These are phyloP conservation scores for Cytospora piceae DNA, from an alignment of 2,329 filamentous ascomycete genomes.

Conservation along the genomic window DNA sequence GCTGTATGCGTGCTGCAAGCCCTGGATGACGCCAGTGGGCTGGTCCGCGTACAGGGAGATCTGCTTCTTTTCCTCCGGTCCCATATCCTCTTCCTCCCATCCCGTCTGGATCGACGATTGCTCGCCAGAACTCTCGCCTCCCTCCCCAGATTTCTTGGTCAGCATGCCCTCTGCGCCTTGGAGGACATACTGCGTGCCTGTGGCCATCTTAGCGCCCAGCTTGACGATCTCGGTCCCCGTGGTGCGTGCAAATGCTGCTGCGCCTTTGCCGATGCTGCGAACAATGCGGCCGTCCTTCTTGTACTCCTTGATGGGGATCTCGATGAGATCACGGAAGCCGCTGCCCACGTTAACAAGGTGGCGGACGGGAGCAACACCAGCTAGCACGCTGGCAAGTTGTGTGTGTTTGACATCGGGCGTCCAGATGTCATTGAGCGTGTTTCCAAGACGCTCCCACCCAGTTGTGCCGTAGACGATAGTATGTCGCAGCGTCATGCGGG, in stretches of 20 bases:
- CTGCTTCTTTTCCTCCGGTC: conserved; percentile 73
- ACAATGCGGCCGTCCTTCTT: conserved; percentile 91
- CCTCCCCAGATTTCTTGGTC: conserved; percentile 46
- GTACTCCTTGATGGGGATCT: conserved; percentile 91
- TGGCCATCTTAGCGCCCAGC: conserved; percentile 88
- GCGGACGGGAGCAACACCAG: conserved; percentile 86
- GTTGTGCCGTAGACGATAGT: conserved; percentile 91
- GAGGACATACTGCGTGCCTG: conserved; percentile 91
- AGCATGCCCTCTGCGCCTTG: conserved; percentile 86
- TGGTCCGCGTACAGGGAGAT: conserved; percentile 94
- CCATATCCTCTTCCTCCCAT: conserved; percentile 56
- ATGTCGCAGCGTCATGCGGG: conserved; percentile 83
- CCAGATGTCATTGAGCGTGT: conserved; percentile 94
- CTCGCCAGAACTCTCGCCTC: conserved; percentile 32
- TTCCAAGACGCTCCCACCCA: conserved; percentile 87
- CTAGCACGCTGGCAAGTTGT: conserved; percentile 86
- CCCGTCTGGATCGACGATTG: conserved; percentile 28
- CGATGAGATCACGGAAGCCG: conserved; percentile 82
- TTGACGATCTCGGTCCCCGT: conserved; percentile 95
- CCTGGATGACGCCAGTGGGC: conserved; percentile 85
- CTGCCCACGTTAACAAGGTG: conserved; percentile 89
- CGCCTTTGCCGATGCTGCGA: conserved; percentile 89
- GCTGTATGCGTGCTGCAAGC: conserved; percentile 79
- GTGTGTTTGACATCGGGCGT: conserved; percentile 89
- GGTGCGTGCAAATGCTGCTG: conserved; percentile 85